Evolutionary conservation across 441 rosid genomes (phyloP), one percentile per base, ranked within the genome.

Genomic region (Biscutella laevigata): DNA sequence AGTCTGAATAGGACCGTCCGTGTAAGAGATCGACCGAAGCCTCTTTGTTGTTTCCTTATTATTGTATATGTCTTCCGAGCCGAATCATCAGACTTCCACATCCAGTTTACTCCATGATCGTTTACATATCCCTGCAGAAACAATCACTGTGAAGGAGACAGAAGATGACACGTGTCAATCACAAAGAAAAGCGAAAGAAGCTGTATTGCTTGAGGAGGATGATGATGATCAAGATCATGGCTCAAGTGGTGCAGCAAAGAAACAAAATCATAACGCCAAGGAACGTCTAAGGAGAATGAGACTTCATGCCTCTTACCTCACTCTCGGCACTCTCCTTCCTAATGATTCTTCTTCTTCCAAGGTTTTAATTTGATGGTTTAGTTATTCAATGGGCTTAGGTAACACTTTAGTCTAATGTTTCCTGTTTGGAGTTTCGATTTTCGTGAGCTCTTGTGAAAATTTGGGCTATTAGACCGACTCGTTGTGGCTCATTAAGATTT

Each of bases 241-340:
- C 7, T 57, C 62, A 36, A 44, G 51, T 51, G 54, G 36, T 46
- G 44, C 51, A 16, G 12, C 71, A 24, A 61, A 69, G 74, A 73
- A 66, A 46, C 64, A 67, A 59, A 64, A 76, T 16, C 81, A 66
- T 48, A 79, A 79, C 42, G 81, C 79, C 4, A 76, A 35, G 48
- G 84, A 79, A 47, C 76, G 75, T 44, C 21, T 66, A 21, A 71
- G 81, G 47, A 71, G 84, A 70, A 47, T 69, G 76, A 71, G 55
- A 56, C 77, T 69, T 53, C 74, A 69, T 59, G 57, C 79, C 17
- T 62, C 70, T 30, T 79, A 69, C 52, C 57, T 57, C 44, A 59
- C 74, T 6, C 76, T 79, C 2, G 77, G 74, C 51, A 73, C 72
- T 21, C 72, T 76, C 47, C 74, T 79, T 13, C 79, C 84, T 16